These are phyloP conservation scores for Yarrowia galli DNA, from an alignment of 1,139 yeast species.

Conservation along the genomic window DNA sequence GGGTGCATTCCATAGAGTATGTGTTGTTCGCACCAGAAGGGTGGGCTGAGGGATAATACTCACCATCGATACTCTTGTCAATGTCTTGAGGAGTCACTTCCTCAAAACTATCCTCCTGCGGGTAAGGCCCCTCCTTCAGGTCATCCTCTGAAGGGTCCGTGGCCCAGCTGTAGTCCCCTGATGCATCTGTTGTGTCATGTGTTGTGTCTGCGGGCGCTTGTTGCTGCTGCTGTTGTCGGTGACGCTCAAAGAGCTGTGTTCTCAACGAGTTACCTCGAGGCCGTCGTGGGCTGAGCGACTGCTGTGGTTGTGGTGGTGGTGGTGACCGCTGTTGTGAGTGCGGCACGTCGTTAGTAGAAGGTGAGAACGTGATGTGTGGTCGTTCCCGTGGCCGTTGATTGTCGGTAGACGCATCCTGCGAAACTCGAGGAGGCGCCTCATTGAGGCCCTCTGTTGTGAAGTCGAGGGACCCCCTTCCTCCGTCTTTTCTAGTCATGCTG, in stretches of 20 bases:
- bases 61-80: conserved; percentile 34
- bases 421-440: conserved; percentile 29
- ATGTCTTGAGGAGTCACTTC: conserved; percentile 30
- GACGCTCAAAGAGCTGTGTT: conserved; percentile 37
- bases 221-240: conserved; percentile 28
- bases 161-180: conserved; percentile 30
- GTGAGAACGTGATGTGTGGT: conserved; percentile 31
- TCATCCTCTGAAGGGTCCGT: conserved; percentile 19
- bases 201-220: background rate
- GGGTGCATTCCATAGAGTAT: background rate
- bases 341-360: conserved; percentile 37
- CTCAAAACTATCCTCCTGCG: conserved; percentile 11
- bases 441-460: conserved; percentile 31
- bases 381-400: conserved; percentile 4
- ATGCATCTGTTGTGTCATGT: background rate
- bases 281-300: conserved; percentile 20
- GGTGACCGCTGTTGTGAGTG: conserved; percentile 30
- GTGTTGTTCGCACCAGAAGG: background rate
- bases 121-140: conserved; percentile 27
- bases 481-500: conserved; percentile 38
- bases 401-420: conserved; percentile 9
- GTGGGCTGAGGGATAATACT: background rate
- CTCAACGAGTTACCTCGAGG: conserved; percentile 37
- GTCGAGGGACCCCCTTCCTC: conserved; percentile 37
- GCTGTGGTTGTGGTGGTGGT: conserved; percentile 8